Conservation (phyloP, 306 rosid genomes). For the Sechiopsis laciniata region DNA sequence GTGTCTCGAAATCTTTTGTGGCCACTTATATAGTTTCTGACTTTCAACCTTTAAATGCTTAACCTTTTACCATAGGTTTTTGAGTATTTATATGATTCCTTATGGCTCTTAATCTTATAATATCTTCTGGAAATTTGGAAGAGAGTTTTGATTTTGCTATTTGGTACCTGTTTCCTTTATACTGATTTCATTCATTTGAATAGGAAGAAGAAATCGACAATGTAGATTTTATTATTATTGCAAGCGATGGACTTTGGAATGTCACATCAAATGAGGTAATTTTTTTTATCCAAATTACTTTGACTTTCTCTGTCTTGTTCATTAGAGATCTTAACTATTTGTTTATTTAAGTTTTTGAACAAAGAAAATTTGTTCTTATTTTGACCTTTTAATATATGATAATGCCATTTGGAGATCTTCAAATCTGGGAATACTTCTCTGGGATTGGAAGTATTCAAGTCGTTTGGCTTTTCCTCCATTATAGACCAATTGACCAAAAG, state of each 20-base stretch:
- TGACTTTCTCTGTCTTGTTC: neutral
- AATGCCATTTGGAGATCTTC: neutral
- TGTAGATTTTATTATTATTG: conserved; percentile 71
- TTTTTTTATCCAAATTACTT: conserved; percentile 23
- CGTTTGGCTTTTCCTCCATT: neutral
- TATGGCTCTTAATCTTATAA: neutral
- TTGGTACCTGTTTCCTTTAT: neutral
- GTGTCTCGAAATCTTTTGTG: neutral
- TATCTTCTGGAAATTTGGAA: neutral
- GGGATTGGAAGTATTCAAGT: neutral
- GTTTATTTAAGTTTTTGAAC: neutral
- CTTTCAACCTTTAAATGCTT: neutral
- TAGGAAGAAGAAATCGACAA: conserved; percentile 78
- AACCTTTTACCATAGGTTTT: neutral
- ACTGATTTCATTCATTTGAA: neutral
- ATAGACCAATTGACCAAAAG: neutral
- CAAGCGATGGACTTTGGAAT: conserved; percentile 92
- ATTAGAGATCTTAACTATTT: neutral
- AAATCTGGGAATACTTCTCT: conserved; percentile 6
- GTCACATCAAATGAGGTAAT: conserved; percentile 71
- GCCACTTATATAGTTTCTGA: neutral
- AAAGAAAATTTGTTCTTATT: neutral
- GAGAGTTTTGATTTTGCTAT: conserved; percentile 5
- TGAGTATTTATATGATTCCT: neutral
- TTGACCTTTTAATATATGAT: conserved; percentile 5